phyloP scores from a whole-genome alignment of 257 asterid genomes.

The Nyctanthes arbortristis region DNA sequence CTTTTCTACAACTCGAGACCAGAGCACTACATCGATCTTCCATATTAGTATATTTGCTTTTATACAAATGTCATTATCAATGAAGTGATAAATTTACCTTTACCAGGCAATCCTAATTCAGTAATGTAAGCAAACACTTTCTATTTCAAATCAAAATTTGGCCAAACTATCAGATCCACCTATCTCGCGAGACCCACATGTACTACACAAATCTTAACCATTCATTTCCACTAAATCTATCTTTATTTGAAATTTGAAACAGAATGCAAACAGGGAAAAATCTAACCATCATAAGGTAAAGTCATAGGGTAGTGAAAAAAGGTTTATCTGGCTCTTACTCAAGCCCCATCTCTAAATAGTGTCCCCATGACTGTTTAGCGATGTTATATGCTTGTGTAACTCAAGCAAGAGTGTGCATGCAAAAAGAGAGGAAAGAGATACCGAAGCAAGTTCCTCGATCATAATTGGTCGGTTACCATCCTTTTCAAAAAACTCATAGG shows the following conservation, averaged over 20 bases:
- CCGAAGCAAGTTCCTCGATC: conserved; percentile 98
- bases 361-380: neutral
- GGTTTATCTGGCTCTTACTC: neutral
- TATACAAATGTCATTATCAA: neutral
- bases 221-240: too few species aligned
- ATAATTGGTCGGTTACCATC: conserved; percentile 90
- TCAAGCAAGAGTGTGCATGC: neutral
- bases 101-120: neutral
- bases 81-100: neutral
- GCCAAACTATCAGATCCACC: too few species aligned
- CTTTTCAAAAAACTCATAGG: conserved; percentile 88
- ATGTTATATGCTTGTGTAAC: neutral
- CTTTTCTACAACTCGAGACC: neutral
- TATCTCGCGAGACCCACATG: too few species aligned
- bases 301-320: neutral
- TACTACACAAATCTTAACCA: too few species aligned
- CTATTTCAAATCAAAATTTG: too few species aligned
- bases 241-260: too few species aligned
- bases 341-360: neutral
- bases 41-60: neutral
- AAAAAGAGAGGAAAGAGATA: conserved; percentile 24
- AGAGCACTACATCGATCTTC: neutral
- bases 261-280: too few species aligned
- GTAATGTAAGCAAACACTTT: too few species aligned
- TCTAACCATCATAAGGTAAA: too few species aligned